A percentile compares a stretch with the other conserved stretches of the same genome.
Evolutionary conservation across 140 eudicot species (phyloP).

Genomic region (Stevia rebaudiana): DNA sequence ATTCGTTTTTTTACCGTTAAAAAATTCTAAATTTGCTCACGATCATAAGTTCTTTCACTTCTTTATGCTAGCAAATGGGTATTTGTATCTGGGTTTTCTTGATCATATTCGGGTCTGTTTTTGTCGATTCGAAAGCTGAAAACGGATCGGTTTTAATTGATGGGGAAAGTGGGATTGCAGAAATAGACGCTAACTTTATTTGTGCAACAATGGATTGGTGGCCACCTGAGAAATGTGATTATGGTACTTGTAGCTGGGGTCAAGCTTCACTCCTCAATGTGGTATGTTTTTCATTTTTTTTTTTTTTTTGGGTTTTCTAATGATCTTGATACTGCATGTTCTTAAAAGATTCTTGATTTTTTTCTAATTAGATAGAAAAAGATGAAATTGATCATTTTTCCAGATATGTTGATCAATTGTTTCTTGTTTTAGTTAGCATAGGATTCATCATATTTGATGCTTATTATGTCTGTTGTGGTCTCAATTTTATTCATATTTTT

Average conservation of each 20-base stretch:
- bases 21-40: background rate
- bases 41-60: slow-evolving; percentile 36
- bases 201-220: slow-evolving; percentile 93
- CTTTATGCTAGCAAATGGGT: slow-evolving; percentile 27
- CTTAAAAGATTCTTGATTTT: too few species aligned
- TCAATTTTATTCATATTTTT: background rate
- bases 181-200: slow-evolving; percentile 48
- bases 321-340: background rate
- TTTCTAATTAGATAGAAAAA: background rate
- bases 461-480: background rate
- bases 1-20: background rate
- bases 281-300: slow-evolving; percentile 27
- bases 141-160: slow-evolving; percentile 40
- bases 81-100: slow-evolving; percentile 24
- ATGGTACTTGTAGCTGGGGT: slow-evolving; percentile 82
- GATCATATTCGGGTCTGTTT: slow-evolving; percentile 8
- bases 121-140: slow-evolving; percentile 22
- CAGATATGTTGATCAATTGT: background rate
- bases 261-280: slow-evolving; percentile 67
- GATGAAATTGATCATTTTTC: background rate
- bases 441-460: background rate
- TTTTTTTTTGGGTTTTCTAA: background rate
- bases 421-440: slow-evolving; percentile 1
- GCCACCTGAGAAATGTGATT: slow-evolving; percentile 36
- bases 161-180: slow-evolving; percentile 47